These are phyloP conservation scores for Ochetophila trinervis DNA, from an alignment of 306 rosid genomes.

Conservation along the genomic window DNA sequence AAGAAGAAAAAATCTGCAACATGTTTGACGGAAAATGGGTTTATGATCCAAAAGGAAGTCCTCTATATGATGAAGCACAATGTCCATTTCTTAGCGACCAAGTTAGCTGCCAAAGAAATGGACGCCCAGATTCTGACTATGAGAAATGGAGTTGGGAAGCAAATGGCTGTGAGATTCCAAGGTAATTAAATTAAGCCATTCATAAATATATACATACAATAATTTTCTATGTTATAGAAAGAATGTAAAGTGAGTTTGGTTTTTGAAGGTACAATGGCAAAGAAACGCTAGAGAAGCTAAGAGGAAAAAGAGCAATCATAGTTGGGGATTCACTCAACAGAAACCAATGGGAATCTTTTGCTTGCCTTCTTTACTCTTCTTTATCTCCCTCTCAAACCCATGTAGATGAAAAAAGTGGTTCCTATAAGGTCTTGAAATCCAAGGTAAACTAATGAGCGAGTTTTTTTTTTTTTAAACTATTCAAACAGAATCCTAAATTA, in stretches of 20 bases:
- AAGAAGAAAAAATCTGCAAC: slow-evolving; percentile 28
- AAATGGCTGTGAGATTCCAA: slow-evolving; percentile 37
- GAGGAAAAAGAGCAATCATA: slow-evolving; percentile 40
- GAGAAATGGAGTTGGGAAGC: slow-evolving; percentile 51
- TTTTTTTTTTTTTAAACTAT: not conserved
- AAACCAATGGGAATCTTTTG: slow-evolving; percentile 52
- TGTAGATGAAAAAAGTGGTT: slow-evolving; percentile 18
- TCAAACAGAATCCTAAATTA: not conserved
- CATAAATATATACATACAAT: too few relatives aligned
- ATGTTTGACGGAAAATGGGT: slow-evolving; percentile 45
- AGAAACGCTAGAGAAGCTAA: slow-evolving; percentile 40
- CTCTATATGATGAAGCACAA: slow-evolving; percentile 20
- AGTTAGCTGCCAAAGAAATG: slow-evolving; percentile 45
- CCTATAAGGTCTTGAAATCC: slow-evolving; percentile 34
- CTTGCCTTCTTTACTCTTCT: slow-evolving; percentile 44
- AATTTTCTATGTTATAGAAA: too few relatives aligned
- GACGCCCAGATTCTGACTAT: slow-evolving; percentile 40
- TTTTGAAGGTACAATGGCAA: slow-evolving; percentile 32
- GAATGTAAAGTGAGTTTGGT: not conserved
- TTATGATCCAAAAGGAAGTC: slow-evolving; percentile 31
- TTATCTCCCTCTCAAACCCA: slow-evolving; percentile 28
- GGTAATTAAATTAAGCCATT: slow-evolving; percentile 18
- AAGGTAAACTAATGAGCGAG: slow-evolving; percentile 14
- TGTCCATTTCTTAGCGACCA: slow-evolving; percentile 53
- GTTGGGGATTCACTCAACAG: slow-evolving; percentile 54